Conservation (phyloP, 352 stramenopile species). For the Phytophthora pisi region DNA sequence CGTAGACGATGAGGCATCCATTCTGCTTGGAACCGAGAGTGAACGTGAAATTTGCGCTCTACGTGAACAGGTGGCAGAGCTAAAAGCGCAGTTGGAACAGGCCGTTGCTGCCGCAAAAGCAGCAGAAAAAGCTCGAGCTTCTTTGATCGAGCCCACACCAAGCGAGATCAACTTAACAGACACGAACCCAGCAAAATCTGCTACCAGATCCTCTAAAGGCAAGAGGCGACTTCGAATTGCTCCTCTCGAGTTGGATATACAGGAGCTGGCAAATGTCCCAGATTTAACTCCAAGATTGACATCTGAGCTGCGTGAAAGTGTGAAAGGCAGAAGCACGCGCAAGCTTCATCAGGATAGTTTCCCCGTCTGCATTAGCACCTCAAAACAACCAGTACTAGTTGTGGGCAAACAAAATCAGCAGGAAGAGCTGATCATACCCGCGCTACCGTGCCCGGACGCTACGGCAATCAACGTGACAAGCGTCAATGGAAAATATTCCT, state of each 20-base stretch:
- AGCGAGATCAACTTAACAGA: background rate
- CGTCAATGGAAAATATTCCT: too few relatives aligned
- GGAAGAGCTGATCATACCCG: too few relatives aligned
- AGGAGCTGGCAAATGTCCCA: background rate
- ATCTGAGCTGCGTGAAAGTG: slow-evolving; percentile 3
- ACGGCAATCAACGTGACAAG: too few relatives aligned
- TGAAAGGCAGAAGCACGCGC: slow-evolving; percentile 7
- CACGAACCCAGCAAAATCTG: background rate
- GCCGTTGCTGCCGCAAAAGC: slow-evolving; percentile 10
- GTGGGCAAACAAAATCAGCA: too few relatives aligned
- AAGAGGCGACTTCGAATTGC: slow-evolving; percentile 10
- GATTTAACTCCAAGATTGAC: background rate
- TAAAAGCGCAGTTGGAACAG: slow-evolving; percentile 46
- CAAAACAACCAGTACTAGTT: too few relatives aligned
- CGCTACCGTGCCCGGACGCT: too few relatives aligned
- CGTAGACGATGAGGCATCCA: background rate
- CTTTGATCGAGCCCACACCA: background rate
- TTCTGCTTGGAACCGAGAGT: slow-evolving; percentile 26
- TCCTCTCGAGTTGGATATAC: slow-evolving; percentile 15
- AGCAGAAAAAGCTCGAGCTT: slow-evolving; percentile 3
- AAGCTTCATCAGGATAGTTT: background rate
- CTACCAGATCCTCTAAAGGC: background rate
- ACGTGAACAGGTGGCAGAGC: slow-evolving; percentile 46
- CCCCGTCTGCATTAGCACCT: background rate
- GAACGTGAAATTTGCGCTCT: slow-evolving; percentile 53